Evolutionary conservation across 352 stramenopile species (phyloP).

Genomic region (Phytophthora kernoviae): DNA sequence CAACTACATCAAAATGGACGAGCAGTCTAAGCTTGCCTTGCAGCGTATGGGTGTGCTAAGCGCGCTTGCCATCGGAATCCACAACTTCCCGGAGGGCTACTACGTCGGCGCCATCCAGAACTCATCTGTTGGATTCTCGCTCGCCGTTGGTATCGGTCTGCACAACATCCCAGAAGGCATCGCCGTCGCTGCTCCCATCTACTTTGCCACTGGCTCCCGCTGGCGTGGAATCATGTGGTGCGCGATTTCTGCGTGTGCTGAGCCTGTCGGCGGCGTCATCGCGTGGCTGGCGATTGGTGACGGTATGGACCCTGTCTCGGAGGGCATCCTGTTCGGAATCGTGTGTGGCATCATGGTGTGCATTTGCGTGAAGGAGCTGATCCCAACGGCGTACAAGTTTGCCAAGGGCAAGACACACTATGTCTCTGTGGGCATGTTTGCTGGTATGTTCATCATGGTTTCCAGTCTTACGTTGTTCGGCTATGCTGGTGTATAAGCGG

Average conservation of each 20-base stretch:
- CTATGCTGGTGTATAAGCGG: constrained; percentile 44
- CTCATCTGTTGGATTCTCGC: background rate
- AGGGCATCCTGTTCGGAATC: constrained; percentile 3
- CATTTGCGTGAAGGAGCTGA: constrained; percentile 5
- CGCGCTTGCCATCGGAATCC: constrained; percentile 1
- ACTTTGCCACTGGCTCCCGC: constrained; percentile 2
- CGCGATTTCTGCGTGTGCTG: constrained; percentile 1
- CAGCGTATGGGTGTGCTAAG: constrained; percentile 1
- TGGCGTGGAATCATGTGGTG: constrained; percentile 3
- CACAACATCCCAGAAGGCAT: constrained; percentile 3
- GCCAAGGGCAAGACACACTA: constrained; percentile 70
- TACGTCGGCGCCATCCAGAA: constrained; percentile 5
- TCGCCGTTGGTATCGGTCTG: constrained; percentile 1
- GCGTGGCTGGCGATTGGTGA: constrained; percentile 1
- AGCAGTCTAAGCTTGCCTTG: background rate
- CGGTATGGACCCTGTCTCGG: background rate
- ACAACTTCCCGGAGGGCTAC: background rate
- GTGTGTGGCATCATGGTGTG: constrained; percentile 4
- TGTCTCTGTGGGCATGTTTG: constrained; percentile 71
- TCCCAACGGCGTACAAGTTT: constrained; percentile 64
- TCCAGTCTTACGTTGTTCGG: constrained; percentile 84
- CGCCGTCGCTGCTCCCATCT: constrained; percentile 1
- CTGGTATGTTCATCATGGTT: constrained; percentile 85
- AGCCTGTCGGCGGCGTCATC: background rate
- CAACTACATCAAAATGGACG: background rate